Evolutionary conservation across 1,284 basidiomycete genomes (phyloP).

Genomic region (Boletellus deceptivus): DNA sequence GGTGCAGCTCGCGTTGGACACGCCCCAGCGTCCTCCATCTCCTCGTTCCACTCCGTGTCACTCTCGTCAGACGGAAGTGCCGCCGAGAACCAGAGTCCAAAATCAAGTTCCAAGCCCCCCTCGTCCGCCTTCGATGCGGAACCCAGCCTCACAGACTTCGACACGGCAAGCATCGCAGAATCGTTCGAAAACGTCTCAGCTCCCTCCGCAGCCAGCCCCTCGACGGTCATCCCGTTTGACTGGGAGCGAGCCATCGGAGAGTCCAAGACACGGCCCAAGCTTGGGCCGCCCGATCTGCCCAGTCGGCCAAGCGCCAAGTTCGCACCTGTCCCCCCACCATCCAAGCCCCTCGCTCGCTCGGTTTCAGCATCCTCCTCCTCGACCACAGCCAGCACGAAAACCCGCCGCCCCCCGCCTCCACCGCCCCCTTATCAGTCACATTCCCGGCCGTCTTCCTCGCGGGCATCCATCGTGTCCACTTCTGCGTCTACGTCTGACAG

Average conservation of each 20-base stretch:
- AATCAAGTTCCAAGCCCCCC: constrained; percentile 27
- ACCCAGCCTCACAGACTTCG: constrained; percentile 38
- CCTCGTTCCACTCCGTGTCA: constrained; percentile 79
- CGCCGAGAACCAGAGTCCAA: constrained; percentile 35
- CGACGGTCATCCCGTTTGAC: constrained; percentile 39
- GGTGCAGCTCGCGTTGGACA: constrained; percentile 43
- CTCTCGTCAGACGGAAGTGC: constrained; percentile 63
- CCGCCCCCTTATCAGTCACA: constrained; percentile 34
- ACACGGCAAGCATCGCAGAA: constrained; percentile 60
- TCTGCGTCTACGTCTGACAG: constrained; percentile 53
- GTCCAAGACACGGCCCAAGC: constrained; percentile 22
- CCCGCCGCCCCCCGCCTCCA: constrained; percentile 35
- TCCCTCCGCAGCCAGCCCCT: constrained; percentile 43
- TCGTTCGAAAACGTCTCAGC: constrained; percentile 69
- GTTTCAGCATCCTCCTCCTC: constrained; percentile 32
- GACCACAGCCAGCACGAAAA: constrained; percentile 30
- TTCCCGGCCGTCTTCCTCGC: constrained; percentile 31
- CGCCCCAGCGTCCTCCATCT: constrained; percentile 65
- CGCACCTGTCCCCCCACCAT: constrained; percentile 20
- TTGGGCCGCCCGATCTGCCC: constrained; percentile 54
- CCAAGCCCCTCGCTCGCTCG: constrained; percentile 32
- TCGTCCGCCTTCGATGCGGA: constrained; percentile 49
- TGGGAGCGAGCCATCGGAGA: constrained; percentile 44
- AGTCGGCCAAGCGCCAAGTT: constrained; percentile 41
- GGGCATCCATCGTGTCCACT: constrained; percentile 41